A percentile compares a stretch with the other conserved stretches of the same genome.
phyloP scores from a whole-genome alignment of 305 asterid species.

The Solanum chacoense region DNA sequence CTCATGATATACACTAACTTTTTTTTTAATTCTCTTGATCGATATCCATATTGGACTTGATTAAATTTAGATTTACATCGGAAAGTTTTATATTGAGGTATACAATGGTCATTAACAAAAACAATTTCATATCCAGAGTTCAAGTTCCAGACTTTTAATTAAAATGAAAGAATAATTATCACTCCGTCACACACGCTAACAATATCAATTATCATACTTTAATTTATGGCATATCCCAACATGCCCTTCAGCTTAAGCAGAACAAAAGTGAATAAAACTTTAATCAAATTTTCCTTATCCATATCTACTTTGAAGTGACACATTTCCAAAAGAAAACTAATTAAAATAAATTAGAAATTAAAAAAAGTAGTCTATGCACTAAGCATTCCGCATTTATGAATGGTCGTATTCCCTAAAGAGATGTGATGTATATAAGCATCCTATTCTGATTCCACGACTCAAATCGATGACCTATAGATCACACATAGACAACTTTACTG shows the following conservation, averaged over 20 bases:
- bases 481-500: neutral
- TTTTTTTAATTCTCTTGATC: neutral
- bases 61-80: neutral
- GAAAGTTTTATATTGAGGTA: neutral
- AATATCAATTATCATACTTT: no score
- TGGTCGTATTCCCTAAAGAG: neutral
- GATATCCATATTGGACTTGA: rapidly evolving
- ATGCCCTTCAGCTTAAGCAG: constrained; percentile 15
- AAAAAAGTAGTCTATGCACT: neutral
- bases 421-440: neutral
- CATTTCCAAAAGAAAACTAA: neutral
- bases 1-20: neutral
- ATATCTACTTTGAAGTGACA: constrained; percentile 4
- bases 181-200: neutral
- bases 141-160: neutral
- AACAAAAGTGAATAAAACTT: constrained; percentile 9
- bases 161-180: no score
- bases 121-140: rapidly evolving
- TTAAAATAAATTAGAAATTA: neutral
- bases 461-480: neutral
- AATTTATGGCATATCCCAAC: constrained; percentile 12
- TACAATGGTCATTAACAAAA: neutral
- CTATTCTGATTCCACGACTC: neutral
- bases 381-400: neutral
- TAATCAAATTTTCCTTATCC: constrained; percentile 8